Evolutionary conservation across 176 grass and related monocot genomes (phyloP), one percentile per base, ranked within the genome.

Genomic region (Microstegium vimineum): DNA sequence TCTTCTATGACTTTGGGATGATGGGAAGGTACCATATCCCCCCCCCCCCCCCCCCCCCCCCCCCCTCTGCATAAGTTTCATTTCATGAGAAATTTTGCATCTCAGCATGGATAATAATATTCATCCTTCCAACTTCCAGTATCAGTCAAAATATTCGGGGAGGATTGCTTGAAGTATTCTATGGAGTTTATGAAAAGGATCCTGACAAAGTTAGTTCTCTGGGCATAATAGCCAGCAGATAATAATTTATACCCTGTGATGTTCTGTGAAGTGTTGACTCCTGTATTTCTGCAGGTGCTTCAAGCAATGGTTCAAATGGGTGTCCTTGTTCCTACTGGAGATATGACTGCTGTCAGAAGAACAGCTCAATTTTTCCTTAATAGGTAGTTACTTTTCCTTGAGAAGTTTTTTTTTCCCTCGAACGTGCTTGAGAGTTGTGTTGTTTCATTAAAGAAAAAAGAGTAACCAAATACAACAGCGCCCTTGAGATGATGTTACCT

Each of bases 1-100:
- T 98, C 73, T 98, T 98, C 85, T 98, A 98, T 8, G 96, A 98
- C 82, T 98, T 98, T 71, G 96, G 96, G 81, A 98, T 98, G 96
- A 98, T 98, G 96, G 96, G 96, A 84, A 95, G 96, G 96, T 98
- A 93, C 69, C 45, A 74, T 79, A 31, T 49, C 10, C 57, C 65
- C 57, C n/a, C 10, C 18, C 17, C 6, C 49, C 16, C 47, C 57
- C 27, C 3, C 67, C 76, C 38, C 32, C 6, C 16, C 25, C 4
- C 10, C 83, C 66, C 3, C 56, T 63, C 36, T 15, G 22, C 11
- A 27, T 68, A 84, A 76, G 28, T 20, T 87, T 66, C n/a, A 23
- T 74, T 75, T 80, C 70, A 8, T 20, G n/a, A 27, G 70, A 16
- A 79, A 84, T 18, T 69, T 17, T 67, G 31, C 66, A 16, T 43